phyloP scores from a whole-genome alignment of 192 early-diverging fungal species.

The Coemansia guatemalensis region DNA sequence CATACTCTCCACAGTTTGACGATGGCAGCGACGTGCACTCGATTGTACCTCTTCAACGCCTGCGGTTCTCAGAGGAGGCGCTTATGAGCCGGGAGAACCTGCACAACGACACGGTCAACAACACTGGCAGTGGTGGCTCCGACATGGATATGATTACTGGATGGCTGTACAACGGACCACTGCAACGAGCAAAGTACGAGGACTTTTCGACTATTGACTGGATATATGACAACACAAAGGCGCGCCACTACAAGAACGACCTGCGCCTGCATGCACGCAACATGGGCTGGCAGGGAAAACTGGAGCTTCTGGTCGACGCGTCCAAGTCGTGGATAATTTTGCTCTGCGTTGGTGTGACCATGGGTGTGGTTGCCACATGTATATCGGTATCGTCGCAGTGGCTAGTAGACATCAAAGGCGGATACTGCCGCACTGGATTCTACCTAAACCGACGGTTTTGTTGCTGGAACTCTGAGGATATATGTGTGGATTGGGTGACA shows the following conservation, averaged over 20 bases:
- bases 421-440: conserved; percentile 78
- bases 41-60: conserved; percentile 28
- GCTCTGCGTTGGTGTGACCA: conserved; percentile 39
- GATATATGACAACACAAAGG: conserved; percentile 53
- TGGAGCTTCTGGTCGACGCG: conserved; percentile 24
- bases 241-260: conserved; percentile 33
- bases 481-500: conserved; percentile 59
- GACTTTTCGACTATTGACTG: conserved; percentile 57
- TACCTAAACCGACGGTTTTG: conserved; percentile 81
- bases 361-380: conserved; percentile 48
- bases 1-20: conserved; percentile 25
- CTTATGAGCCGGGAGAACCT: conserved; percentile 12
- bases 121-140: conserved; percentile 6
- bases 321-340: conserved; percentile 46
- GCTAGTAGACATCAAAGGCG: conserved; percentile 82
- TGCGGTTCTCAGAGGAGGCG: conserved; percentile 40
- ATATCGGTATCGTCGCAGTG: conserved; percentile 59
- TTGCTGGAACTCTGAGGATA: conserved; percentile 72
- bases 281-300: conserved; percentile 11
- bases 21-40: conserved; percentile 16
- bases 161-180: conserved; percentile 51
- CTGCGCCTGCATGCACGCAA: conserved; percentile 18
- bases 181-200: conserved; percentile 52
- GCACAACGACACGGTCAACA: not conserved
- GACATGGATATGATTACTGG: conserved; percentile 51